phyloP scores from a whole-genome alignment of 2,329 filamentous ascomycete genomes.

The Parasarocladium wereldwijsianum region DNA sequence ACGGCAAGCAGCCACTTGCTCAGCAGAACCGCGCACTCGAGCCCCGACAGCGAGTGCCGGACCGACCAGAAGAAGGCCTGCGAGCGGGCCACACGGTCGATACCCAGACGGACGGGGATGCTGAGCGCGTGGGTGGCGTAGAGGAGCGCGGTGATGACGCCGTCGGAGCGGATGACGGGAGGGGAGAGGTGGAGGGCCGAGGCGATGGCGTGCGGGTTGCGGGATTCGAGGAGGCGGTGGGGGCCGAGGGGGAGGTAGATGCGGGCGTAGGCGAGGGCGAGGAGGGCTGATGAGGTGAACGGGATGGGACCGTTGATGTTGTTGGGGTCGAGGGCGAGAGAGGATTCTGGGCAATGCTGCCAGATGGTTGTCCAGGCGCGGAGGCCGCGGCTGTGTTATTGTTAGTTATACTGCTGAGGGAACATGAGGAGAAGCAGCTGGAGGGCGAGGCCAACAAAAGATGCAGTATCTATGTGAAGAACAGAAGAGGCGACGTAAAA shows the following conservation, averaged over 20 bases:
- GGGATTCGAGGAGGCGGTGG: conserved; percentile 25
- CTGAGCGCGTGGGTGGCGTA: conserved; percentile 40
- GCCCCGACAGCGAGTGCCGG: conserved; percentile 36
- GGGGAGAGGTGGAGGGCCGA: conserved; percentile 21
- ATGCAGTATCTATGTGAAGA: too few relatives aligned
- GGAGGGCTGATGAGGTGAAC: conserved; percentile 28
- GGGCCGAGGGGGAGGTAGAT: conserved; percentile 30
- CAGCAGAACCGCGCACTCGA: conserved; percentile 38
- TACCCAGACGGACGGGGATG: conserved; percentile 37
- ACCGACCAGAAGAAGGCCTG: conserved; percentile 43
- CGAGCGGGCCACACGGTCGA: conserved; percentile 37
- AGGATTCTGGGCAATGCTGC: conserved; percentile 23
- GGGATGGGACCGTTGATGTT: conserved; percentile 25
- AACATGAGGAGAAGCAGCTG: neutral
- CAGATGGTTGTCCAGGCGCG: conserved; percentile 22
- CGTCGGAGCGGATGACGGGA: conserved; percentile 29
- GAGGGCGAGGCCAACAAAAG: too few relatives aligned
- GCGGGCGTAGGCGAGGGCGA: conserved; percentile 29
- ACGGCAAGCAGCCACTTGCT: conserved; percentile 31
- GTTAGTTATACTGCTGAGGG: neutral
- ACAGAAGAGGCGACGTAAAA: too few relatives aligned
- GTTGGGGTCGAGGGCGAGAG: conserved; percentile 22
- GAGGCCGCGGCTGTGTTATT: conserved; percentile 15
- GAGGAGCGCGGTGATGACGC: conserved; percentile 31
- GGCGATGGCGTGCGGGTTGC: conserved; percentile 25